Conservation (phyloP, 2,329 filamentous ascomycete species). For the Trichoderma sp. region DNA sequence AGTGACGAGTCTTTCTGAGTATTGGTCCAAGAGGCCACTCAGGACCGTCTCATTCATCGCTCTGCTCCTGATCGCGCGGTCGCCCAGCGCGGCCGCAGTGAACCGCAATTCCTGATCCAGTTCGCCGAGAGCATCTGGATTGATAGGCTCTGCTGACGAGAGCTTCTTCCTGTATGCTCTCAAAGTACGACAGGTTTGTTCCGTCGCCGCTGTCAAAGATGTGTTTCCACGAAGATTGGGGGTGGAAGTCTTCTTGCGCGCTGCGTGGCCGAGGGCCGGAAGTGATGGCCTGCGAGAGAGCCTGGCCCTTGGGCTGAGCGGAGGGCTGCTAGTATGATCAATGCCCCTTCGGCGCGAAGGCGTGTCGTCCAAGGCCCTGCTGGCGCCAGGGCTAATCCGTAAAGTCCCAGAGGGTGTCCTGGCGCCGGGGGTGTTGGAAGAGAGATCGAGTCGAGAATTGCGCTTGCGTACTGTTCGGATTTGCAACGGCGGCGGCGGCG, state of each 20-base stretch:
- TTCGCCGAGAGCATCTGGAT: conserved; percentile 59
- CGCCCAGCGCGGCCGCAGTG: conserved; percentile 61
- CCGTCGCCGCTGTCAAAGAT: conserved; percentile 62
- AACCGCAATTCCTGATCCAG: conserved; percentile 65
- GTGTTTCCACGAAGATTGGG: conserved; percentile 54
- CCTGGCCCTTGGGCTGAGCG: conserved; percentile 51
- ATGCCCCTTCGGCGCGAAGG: conserved; percentile 51
- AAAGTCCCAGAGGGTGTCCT: conserved; percentile 44
- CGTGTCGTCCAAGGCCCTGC: conserved; percentile 46
- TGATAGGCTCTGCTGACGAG: conserved; percentile 56
- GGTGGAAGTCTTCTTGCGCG: conserved; percentile 52
- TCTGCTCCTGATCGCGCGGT: conserved; percentile 55
- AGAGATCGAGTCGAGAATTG: conserved; percentile 54
- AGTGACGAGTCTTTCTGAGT: conserved; percentile 69
- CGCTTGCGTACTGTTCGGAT: conserved; percentile 56
- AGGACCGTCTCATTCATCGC: conserved; percentile 60
- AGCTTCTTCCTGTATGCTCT: conserved; percentile 65
- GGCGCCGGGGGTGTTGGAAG: conserved; percentile 33
- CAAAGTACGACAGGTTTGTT: conserved; percentile 63
- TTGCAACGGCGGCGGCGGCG: conserved; percentile 36
- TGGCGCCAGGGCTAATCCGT: conserved; percentile 44
- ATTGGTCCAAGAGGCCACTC: conserved; percentile 70
- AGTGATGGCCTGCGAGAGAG: conserved; percentile 56
- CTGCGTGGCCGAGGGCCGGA: conserved; percentile 47
- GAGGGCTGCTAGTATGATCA: conserved; percentile 49